These are phyloP conservation scores for Solanum hybrid DNA, from an alignment of 305 asterid species.

Conservation along the genomic window DNA sequence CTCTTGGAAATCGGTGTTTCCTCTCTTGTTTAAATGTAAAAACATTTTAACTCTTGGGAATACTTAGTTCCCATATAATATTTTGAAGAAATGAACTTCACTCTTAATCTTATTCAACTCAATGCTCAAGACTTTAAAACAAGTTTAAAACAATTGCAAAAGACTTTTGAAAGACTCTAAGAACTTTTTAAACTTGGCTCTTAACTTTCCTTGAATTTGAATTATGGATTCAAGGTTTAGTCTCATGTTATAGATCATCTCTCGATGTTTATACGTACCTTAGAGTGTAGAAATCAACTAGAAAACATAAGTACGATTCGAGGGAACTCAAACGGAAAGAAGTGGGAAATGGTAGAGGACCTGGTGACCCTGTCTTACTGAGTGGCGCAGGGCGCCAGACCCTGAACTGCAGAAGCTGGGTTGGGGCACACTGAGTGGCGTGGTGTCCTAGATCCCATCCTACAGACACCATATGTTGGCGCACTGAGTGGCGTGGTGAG, in stretches of 20 bases:
- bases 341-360: neutral
- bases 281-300: neutral
- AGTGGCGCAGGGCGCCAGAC: neutral
- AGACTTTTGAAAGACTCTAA: neutral
- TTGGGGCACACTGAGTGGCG: neutral
- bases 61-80: too few species aligned
- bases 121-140: neutral
- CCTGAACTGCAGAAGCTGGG: neutral
- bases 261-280: too few species aligned
- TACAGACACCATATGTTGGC: neutral
- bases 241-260: neutral
- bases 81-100: neutral
- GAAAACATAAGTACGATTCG: neutral
- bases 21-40: too few species aligned
- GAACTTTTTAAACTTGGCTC: neutral
- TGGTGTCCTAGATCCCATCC: neutral
- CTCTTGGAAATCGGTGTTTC: neutral
- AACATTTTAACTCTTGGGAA: neutral
- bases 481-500: neutral
- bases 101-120: neutral
- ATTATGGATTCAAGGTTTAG: too few species aligned
- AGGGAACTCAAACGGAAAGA: neutral
- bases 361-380: neutral
- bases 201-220: neutral
- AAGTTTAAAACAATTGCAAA: too few species aligned